Evolutionary conservation across 805 yeast genomes (phyloP).

Genomic region (Metschnikowia shivogae): DNA sequence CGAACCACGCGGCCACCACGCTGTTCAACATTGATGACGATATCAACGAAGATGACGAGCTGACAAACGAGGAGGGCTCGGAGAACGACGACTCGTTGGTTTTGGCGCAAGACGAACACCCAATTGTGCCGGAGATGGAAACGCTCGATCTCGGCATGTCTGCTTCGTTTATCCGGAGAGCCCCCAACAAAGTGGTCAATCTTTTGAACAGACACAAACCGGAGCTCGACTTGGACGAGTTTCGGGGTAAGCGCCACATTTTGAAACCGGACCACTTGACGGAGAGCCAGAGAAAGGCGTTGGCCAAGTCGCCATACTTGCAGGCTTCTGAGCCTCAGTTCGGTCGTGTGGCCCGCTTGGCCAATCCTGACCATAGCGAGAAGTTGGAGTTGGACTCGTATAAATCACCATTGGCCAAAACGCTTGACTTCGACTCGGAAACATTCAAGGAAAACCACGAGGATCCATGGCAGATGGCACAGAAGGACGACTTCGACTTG

Average conservation of each 20-base stretch:
- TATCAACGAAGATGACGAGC: conserved; percentile 12
- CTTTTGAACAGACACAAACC: conserved; percentile 21
- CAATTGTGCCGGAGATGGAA: conserved; percentile 26
- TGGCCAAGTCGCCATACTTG: conserved; percentile 52
- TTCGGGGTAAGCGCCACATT: conserved; percentile 21
- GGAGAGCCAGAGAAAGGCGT: conserved; percentile 47
- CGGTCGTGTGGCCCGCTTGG: conserved; percentile 43
- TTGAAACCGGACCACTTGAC: conserved; percentile 34
- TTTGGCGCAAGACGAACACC: conserved; percentile 1
- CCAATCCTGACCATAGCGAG: conserved; percentile 26
- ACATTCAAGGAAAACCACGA: conserved; percentile 15
- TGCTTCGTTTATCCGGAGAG: conserved; percentile 36
- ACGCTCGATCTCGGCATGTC: conserved; percentile 36
- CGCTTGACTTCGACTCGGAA: conserved; percentile 17
- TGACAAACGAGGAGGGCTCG: conserved; percentile 9
- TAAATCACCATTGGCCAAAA: conserved; percentile 24
- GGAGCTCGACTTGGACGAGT: conserved; percentile 27
- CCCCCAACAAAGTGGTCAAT: conserved; percentile 36
- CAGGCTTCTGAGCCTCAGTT: conserved; percentile 57
- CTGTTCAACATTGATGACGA: conserved; percentile 17
- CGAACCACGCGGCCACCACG: conserved; percentile 20
- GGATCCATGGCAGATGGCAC: conserved; percentile 43
- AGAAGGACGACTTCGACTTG: conserved; percentile 36
- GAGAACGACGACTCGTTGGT: conserved; percentile 6
- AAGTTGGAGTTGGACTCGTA: conserved; percentile 10